Conservation (phyloP, 2,329 filamentous ascomycete genomes). For the Alternaria arborescens region DNA sequence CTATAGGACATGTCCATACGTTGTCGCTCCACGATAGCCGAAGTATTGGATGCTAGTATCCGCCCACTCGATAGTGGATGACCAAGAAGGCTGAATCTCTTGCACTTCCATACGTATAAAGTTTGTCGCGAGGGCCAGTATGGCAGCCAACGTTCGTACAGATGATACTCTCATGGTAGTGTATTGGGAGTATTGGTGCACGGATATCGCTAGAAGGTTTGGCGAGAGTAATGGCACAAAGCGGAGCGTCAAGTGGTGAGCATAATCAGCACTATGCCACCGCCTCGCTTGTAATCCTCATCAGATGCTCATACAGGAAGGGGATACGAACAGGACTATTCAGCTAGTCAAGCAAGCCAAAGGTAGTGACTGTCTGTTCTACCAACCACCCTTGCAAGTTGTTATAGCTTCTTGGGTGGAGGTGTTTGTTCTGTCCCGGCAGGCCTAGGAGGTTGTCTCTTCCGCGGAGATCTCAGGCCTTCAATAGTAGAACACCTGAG, state of each 20-base stretch:
- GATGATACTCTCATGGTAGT: not conserved
- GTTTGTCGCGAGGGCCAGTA: not conserved
- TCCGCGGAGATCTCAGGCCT: not conserved
- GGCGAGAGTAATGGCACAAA: not conserved
- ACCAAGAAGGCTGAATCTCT: not conserved
- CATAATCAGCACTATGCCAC: not conserved
- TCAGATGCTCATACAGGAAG: not conserved
- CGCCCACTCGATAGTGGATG: not conserved
- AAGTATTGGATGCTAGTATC: not conserved
- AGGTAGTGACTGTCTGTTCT: not conserved
- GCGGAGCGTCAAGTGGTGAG: not conserved
- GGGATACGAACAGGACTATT: not conserved
- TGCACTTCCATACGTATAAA: not conserved
- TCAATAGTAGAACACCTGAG: not conserved
- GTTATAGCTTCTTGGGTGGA: not conserved
- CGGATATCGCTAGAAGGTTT: not conserved
- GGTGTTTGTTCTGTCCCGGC: not conserved
- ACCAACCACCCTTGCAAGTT: not conserved
- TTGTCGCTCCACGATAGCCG: not conserved
- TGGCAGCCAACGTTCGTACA: not conserved
- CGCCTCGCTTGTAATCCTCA: not conserved
- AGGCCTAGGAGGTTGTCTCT: not conserved
- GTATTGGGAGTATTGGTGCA: not conserved
- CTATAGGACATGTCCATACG: not conserved
- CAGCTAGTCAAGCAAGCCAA: not conserved